phyloP scores from a whole-genome alignment of 352 stramenopile species.

The Globisporangium polare region DNA sequence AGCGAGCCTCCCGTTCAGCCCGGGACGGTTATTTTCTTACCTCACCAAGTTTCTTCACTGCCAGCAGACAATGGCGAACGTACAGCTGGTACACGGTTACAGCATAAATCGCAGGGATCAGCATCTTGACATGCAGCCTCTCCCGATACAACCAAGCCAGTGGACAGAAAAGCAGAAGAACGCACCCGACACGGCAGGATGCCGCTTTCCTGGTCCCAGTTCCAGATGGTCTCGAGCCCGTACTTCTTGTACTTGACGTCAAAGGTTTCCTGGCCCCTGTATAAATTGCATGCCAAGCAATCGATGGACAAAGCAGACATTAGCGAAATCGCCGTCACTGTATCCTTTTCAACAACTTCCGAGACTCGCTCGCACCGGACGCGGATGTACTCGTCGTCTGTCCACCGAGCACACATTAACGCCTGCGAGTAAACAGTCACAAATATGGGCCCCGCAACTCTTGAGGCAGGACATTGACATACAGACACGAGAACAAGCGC shows the following conservation, averaged over 20 bases:
- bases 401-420: slow-evolving; percentile 86
- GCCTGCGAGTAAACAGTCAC: slow-evolving; percentile 22
- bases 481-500: not conserved
- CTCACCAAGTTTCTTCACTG: slow-evolving; percentile 74
- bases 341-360: not conserved
- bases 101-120: not conserved
- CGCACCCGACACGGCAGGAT: slow-evolving; percentile 83
- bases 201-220: slow-evolving; percentile 73
- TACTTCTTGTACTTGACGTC: slow-evolving; percentile 81
- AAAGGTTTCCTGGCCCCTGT: slow-evolving; percentile 79
- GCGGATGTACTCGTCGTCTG: slow-evolving; percentile 83
- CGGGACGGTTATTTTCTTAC: slow-evolving; percentile 10
- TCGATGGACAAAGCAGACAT: not conserved
- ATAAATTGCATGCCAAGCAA: not conserved
- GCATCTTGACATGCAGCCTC: not conserved
- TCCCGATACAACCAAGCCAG: not conserved
- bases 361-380: slow-evolving; percentile 23
- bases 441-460: not conserved
- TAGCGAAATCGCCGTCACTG: not conserved
- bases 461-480: not conserved
- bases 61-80: slow-evolving; percentile 91
- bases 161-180: not conserved
- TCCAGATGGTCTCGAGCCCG: slow-evolving; percentile 90
- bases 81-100: slow-evolving; percentile 53
- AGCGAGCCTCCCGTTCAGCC: too few relatives aligned